A percentile compares a stretch with the other conserved stretches of the same genome.
These are phyloP conservation scores for Neckera pumila DNA, from an alignment of 225 moss, liverwort and hornwort species.

Conservation along the genomic window DNA sequence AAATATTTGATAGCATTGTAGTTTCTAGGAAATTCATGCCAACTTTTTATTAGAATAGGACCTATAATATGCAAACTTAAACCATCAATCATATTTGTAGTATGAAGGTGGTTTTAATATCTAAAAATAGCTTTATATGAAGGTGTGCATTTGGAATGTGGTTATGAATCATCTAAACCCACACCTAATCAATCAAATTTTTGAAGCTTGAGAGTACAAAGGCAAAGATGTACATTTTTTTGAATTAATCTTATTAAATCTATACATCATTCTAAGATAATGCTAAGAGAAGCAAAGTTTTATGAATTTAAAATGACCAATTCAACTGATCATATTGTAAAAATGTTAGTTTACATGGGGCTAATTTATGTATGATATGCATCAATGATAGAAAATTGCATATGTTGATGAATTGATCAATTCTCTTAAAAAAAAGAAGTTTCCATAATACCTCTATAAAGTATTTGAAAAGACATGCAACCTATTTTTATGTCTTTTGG, in stretches of 20 bases:
- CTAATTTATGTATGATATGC: not conserved
- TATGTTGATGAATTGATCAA: not conserved
- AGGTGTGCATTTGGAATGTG: not conserved
- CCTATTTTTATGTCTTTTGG: not conserved
- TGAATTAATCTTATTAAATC: not conserved
- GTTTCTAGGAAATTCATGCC: not conserved
- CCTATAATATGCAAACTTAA: not conserved
- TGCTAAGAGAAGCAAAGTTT: not conserved
- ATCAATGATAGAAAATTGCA: not conserved
- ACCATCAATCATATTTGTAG: not conserved
- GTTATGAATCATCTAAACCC: rapidly evolving
- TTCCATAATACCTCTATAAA: too few relatives aligned
- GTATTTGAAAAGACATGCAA: not conserved
- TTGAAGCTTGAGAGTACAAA: not conserved
- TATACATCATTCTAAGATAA: not conserved
- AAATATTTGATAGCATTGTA: not conserved
- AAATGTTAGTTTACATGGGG: not conserved
- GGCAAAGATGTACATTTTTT: not conserved
- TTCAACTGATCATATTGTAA: not conserved
- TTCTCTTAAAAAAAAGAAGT: not conserved
- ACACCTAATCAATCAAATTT: not conserved
- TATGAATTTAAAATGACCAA: not conserved
- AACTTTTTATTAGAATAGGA: not conserved
- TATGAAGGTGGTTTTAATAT: not conserved
- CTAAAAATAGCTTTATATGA: not conserved